Percentiles rank a stretch among this genome's conserved stretches.
Conservation (phyloP, 225 moss, liverwort and hornwort species). For the Marchantia polymorpha region DNA sequence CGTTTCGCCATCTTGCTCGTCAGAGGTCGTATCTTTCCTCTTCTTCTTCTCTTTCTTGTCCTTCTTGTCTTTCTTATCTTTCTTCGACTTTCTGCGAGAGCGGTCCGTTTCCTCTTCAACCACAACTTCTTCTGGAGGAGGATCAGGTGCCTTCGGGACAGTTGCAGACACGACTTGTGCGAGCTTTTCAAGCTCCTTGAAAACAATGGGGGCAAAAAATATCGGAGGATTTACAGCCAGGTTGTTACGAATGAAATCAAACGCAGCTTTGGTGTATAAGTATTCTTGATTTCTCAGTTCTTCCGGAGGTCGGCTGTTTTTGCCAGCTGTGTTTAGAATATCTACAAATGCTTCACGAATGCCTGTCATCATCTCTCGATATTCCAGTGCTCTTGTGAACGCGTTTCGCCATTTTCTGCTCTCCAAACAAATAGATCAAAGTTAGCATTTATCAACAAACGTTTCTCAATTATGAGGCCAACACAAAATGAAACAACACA, state of each 20-base stretch:
- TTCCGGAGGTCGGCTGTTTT: slow-evolving; percentile 42
- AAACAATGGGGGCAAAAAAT: slow-evolving; percentile 59
- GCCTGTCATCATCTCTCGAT: slow-evolving; percentile 68
- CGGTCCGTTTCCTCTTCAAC: slow-evolving; percentile 6
- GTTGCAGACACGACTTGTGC: slow-evolving; percentile 20
- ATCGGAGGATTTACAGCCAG: slow-evolving; percentile 54
- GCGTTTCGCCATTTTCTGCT: slow-evolving; percentile 35
- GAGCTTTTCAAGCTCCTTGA: slow-evolving; percentile 49
- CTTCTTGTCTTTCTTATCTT: slow-evolving; percentile 7
- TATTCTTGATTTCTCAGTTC: slow-evolving; percentile 57
- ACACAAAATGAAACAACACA: background rate
- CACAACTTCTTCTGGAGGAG: slow-evolving; percentile 18
- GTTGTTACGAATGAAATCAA: slow-evolving; percentile 59
- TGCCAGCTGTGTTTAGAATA: slow-evolving; percentile 49
- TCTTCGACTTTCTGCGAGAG: slow-evolving; percentile 13
- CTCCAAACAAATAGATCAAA: background rate
- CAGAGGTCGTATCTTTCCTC: background rate
- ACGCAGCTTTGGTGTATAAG: slow-evolving; percentile 59
- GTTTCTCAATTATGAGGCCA: background rate
- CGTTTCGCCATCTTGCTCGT: background rate
- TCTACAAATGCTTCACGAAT: slow-evolving; percentile 58
- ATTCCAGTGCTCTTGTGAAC: slow-evolving; percentile 43
- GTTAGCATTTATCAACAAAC: background rate
- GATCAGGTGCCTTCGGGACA: slow-evolving; percentile 11
- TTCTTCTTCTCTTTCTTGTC: slow-evolving; percentile 2